These are phyloP conservation scores for Ophiosphaerella herpotricha DNA, from an alignment of 2,329 filamentous ascomycete species.

Conservation along the genomic window DNA sequence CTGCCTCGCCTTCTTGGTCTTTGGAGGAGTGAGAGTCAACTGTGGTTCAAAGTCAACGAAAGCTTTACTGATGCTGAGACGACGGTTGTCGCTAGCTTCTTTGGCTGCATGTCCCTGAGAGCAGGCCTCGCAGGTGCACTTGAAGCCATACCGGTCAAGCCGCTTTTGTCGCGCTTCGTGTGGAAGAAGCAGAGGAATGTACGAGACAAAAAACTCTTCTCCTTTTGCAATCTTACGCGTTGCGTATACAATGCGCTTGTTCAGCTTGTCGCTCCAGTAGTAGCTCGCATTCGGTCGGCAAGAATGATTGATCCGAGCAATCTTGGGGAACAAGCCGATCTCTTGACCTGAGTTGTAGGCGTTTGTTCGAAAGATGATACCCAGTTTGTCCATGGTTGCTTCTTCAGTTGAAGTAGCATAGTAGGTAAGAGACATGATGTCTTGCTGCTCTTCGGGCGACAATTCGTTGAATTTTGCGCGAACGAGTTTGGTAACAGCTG, in stretches of 20 bases:
- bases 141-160: constrained; percentile 43
- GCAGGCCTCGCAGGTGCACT: constrained; percentile 46
- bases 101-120: constrained; percentile 20
- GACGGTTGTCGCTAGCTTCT: constrained; percentile 32
- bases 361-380: constrained; percentile 43
- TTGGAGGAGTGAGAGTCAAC: constrained; percentile 25
- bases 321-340: constrained; percentile 41
- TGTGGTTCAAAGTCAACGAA: constrained; percentile 35
- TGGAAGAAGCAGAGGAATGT: constrained; percentile 41
- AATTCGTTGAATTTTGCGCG: constrained; percentile 31
- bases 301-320: constrained; percentile 45
- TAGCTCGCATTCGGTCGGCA: constrained; percentile 46
- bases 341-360: constrained; percentile 40
- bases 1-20: constrained; percentile 23
- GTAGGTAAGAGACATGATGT: constrained; percentile 35
- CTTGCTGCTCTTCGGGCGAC: constrained; percentile 20
- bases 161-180: constrained; percentile 36
- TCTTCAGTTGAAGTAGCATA: constrained; percentile 24
- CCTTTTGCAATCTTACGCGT: constrained; percentile 43
- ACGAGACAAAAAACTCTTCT: constrained; percentile 48
- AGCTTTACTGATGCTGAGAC: constrained; percentile 30
- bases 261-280: constrained; percentile 39
- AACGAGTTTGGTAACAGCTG: constrained; percentile 25
- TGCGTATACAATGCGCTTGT: constrained; percentile 43
- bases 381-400: constrained; percentile 25